These are phyloP conservation scores for Colletotrichum ledebouriae DNA, from an alignment of 2,329 filamentous ascomycete species.

Conservation along the genomic window DNA sequence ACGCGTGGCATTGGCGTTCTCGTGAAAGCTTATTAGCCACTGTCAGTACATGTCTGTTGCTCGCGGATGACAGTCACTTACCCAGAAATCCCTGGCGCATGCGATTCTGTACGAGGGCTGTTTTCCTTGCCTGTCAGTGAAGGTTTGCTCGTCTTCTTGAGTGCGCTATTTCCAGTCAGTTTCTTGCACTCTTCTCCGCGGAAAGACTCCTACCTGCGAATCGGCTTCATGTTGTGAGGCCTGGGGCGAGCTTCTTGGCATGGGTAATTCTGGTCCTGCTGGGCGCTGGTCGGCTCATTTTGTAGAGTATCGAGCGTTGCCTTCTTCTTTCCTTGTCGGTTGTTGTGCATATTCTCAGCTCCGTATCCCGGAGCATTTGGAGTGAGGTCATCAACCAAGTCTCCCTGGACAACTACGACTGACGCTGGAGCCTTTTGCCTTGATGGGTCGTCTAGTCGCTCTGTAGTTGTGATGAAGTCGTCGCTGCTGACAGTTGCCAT, in stretches of 20 bases:
- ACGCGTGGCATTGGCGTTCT: not conserved
- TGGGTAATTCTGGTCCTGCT: not conserved
- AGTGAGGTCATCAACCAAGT: not conserved
- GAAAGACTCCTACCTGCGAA: constrained; percentile 8
- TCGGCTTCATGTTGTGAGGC: constrained; percentile 12
- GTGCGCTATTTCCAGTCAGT: constrained; percentile 19
- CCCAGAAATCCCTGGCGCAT: not conserved
- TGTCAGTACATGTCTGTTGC: not conserved
- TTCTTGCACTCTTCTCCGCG: not conserved
- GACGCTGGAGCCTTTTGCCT: too few relatives aligned
- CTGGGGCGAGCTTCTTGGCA: not conserved
- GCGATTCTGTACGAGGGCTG: not conserved
- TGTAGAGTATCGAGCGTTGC: not conserved
- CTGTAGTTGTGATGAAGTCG: constrained; percentile 48
- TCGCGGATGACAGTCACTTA: too few relatives aligned
- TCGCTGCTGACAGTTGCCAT: constrained; percentile 55
- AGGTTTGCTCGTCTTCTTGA: constrained; percentile 23
- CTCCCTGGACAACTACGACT: not conserved
- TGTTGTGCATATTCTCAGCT: not conserved
- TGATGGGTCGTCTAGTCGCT: not conserved
- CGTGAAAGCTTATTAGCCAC: not conserved
- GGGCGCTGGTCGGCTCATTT: not conserved
- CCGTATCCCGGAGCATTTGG: not conserved
- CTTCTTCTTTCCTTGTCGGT: not conserved
- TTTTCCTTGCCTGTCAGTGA: not conserved